Evolutionary conservation across 1,139 yeast genomes (phyloP), one percentile per base, ranked within the genome.

Genomic region (Geotrichum klebahnii): DNA sequence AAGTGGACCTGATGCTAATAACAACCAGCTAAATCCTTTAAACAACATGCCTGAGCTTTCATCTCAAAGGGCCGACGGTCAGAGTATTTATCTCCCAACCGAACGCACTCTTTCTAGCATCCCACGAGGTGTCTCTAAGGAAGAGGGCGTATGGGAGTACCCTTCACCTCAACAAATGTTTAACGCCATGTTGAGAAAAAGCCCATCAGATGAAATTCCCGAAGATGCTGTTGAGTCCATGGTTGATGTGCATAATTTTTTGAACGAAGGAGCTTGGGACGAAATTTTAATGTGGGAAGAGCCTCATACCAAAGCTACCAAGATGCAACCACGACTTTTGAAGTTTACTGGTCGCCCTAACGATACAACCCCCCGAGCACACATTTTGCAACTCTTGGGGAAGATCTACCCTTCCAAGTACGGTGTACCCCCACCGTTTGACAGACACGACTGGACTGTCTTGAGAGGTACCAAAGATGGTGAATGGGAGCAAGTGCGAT

Each of bases 161-260:
- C 99, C 99, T 1, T 88, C 96, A 1, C 98, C 99, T 0, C 98
- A 92, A 67, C 98, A 92, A 66, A 94, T 92, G 98, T 81, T 89
- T 57, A 90, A 90, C 64, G 99, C 99, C 23, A 92, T 92, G 97
- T 72, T 89, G 40, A 79, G 92, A 57, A 92, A 92, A 69, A 96
- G 97, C 12, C 89, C 89, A 62, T 72, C 72, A 2, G 87, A 82
- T 28, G 84, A 84, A 43, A 78, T 92, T 36, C 94, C 94, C 1
- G 97, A 89, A 66, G 96, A 88, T 56, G 97, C 97, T 0, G 97
- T 92, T 5, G 97, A 87, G 59, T 79, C 89, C 47, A 94, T 94
- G 99, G 98, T 94, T 32, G 94, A 84, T 56, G 96, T 92, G 43
- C 99, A 94, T 68, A 94, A 94, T 67, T 92, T 90, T 64, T 71